Evolutionary conservation across 2,329 filamentous ascomycete genomes (phyloP).

Genomic region (Emergomyces africanus): DNA sequence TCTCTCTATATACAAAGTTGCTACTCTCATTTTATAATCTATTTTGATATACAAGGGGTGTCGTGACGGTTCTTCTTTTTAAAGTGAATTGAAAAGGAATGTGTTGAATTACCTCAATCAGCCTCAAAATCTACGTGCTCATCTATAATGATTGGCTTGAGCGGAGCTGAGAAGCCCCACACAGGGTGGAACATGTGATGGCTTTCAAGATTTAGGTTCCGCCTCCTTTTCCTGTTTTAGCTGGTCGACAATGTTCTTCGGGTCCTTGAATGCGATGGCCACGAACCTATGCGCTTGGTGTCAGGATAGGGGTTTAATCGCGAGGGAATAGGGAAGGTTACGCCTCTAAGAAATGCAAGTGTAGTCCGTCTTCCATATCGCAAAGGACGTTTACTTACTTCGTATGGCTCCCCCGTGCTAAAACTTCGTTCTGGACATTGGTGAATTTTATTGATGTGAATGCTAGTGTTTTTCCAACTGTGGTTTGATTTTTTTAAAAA

Average conservation of each 20-base stretch:
- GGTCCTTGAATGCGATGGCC: constrained; percentile 48
- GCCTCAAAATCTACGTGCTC: background rate
- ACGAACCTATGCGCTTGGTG: constrained; percentile 35
- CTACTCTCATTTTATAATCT: background rate
- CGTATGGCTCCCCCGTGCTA: constrained; percentile 55
- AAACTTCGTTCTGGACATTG: constrained; percentile 45
- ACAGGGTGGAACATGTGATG: background rate
- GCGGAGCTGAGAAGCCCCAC: background rate
- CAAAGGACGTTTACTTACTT: constrained; percentile 35
- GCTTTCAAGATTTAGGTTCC: background rate
- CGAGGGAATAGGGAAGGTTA: background rate
- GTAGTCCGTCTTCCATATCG: background rate
- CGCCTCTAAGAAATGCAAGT: background rate
- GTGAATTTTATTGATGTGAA: constrained; percentile 51
- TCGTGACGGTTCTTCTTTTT: too few relatives aligned
- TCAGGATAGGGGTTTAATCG: background rate
- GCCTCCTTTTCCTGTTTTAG: background rate
- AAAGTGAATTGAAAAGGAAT: too few relatives aligned
- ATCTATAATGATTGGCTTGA: background rate
- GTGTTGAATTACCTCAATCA: background rate
- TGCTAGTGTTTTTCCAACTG: constrained; percentile 53
- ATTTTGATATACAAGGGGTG: background rate
- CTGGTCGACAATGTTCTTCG: constrained; percentile 40
- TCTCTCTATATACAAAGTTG: background rate
- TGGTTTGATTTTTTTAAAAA: background rate